Percentiles rank a stretch among this genome's conserved stretches.
Evolutionary conservation across 2,329 filamentous ascomycete species (phyloP).

Genomic region (Leptodontidium sp.): DNA sequence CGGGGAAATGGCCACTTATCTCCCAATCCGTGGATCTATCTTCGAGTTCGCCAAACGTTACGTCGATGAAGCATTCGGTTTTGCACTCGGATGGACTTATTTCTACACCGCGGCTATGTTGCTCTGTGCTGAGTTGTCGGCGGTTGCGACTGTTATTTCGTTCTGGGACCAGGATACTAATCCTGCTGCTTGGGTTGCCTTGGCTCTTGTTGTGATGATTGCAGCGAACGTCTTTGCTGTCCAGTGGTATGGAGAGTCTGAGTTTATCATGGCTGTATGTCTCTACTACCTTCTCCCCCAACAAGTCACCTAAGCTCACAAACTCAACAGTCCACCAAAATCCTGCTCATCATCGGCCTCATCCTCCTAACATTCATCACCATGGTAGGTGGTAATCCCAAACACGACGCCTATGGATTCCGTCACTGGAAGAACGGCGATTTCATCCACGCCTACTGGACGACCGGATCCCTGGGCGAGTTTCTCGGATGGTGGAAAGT

Average conservation of each 20-base stretch:
- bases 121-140: conserved; percentile 20
- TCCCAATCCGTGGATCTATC: conserved; percentile 21
- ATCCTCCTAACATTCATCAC: conserved; percentile 80
- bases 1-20: conserved; percentile 24
- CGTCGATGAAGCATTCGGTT: conserved; percentile 23
- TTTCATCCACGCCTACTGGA: conserved; percentile 26
- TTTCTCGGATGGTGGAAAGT: conserved; percentile 27
- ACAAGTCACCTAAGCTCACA: background rate
- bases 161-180: conserved; percentile 22
- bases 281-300: conserved; percentile 37
- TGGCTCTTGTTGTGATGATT: conserved; percentile 11
- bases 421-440: conserved; percentile 61
- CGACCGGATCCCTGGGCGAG: conserved; percentile 17
- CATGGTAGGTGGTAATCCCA: conserved; percentile 83
- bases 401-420: conserved; percentile 75
- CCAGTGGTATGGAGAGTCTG: conserved; percentile 63
- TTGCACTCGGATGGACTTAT: conserved; percentile 22
- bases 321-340: conserved; percentile 48
- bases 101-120: conserved; percentile 24
- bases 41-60: conserved; percentile 23
- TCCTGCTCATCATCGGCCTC: conserved; percentile 66
- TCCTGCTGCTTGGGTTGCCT: conserved; percentile 20
- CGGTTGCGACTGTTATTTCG: conserved; percentile 21
- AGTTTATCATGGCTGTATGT: conserved; percentile 63
- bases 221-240: conserved; percentile 62